Evolutionary conservation across 1,139 yeast species (phyloP), one percentile per base, ranked within the genome.

Genomic region (Sugiyamaella neomexicana): DNA sequence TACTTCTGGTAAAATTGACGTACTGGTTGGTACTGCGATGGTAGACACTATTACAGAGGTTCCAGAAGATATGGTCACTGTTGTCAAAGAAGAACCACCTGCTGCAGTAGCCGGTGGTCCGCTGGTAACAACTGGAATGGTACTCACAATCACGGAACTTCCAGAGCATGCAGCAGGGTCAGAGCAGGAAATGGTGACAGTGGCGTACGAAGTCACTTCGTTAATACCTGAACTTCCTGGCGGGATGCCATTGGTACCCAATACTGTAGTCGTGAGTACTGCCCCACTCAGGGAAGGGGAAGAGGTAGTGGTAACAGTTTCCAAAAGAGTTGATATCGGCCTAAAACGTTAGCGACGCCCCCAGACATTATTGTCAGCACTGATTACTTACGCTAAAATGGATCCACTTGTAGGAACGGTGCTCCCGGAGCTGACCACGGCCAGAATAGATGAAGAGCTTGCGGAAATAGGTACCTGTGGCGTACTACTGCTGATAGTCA

Each of bases 181-280:
- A 25, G 46, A 12, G 29, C 54, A 50, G 2, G 54, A 29, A 10
- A 50, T 13, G 13, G 50, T 50, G 17, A 44, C 49, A 50, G 50
- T 45, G 6, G 51, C 23, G 16, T 36, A 36, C 13, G 20, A 13
- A 8, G 39, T 36, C 15, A 16, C 20, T 8, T 36, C 39, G 20
- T 5, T 8, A 16, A 16, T n/a, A 36, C 9, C 10, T 36, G 39
- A 16, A 23, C n/a, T 9, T 9, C 25, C 25, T 20, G 3, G 25
- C 25, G 25, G 25, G 5, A 20, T 8, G n/a, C 15, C 39, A 36
- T 36, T 36, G n/a, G 39, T 10, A 6, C 8, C 17, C 1, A 15
- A 9, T 8, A 17, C 15, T 36, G 39, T 36, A 3, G 25, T 20
- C 5, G 25, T 20, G 25, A 5, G 25, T 20, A 5, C 8, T 3